Conservation (phyloP, 306 rosid genomes). For the Trichosanthes cucumerina region DNA sequence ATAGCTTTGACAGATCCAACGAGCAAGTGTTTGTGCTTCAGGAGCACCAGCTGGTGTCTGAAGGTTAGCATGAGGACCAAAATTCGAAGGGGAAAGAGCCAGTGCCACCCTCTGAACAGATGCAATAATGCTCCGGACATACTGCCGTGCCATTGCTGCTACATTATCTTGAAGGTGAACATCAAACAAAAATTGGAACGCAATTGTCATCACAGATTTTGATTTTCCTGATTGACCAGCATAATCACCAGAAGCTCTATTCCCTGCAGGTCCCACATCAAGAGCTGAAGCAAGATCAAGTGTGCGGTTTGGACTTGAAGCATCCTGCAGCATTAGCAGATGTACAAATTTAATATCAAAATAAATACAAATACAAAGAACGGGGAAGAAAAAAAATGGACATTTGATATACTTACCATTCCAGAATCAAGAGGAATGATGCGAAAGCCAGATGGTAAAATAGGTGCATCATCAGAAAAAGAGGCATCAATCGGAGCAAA, state of each 20-base stretch:
- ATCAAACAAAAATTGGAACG: slow-evolving; percentile 92
- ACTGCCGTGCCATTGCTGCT: slow-evolving; percentile 85
- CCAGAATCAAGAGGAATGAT: slow-evolving; percentile 80
- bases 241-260: slow-evolving; percentile 48
- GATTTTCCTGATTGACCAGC: slow-evolving; percentile 49
- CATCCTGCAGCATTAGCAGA: slow-evolving; percentile 37
- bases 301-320: slow-evolving; percentile 82
- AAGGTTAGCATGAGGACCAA: slow-evolving; percentile 51
- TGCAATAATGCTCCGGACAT: slow-evolving; percentile 79
- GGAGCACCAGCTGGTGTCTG: slow-evolving; percentile 76
- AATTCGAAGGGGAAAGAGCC: slow-evolving; percentile 74
- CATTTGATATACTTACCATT: slow-evolving; percentile 26
- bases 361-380: not conserved
- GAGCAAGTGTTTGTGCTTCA: slow-evolving; percentile 80
- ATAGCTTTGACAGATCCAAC: slow-evolving; percentile 78
- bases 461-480: slow-evolving; percentile 93
- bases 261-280: slow-evolving; percentile 70
- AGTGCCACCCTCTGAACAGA: slow-evolving; percentile 95
- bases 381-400: not conserved
- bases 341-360: not conserved
- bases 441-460: slow-evolving; percentile 90
- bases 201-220: slow-evolving; percentile 97
- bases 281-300: slow-evolving; percentile 98
- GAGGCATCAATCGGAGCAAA: slow-evolving; percentile 99
- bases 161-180: slow-evolving; percentile 82